Percentiles rank a stretch among this genome's conserved stretches.
Conservation (phyloP, 2,329 filamentous ascomycete genomes). For the Trichothecium roseum region DNA sequence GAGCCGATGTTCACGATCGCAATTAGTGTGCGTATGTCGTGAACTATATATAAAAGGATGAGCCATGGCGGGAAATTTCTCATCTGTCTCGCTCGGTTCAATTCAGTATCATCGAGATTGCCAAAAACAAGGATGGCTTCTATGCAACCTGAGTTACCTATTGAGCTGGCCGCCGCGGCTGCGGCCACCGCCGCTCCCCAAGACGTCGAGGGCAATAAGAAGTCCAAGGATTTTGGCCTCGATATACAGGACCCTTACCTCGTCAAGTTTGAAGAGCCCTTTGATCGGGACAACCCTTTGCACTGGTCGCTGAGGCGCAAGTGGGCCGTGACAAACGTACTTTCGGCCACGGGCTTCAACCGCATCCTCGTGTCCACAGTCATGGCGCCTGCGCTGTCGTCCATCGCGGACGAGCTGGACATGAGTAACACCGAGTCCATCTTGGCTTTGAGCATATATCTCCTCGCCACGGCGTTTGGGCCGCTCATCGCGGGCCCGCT, state of each 20-base stretch:
- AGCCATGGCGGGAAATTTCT: no score
- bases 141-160: no score
- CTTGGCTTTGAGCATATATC: constrained; percentile 33
- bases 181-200: neutral
- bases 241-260: constrained; percentile 13
- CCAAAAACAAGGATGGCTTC: no score
- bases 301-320: constrained; percentile 29
- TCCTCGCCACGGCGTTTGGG: constrained; percentile 31
- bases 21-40: no score
- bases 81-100: no score
- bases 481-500: constrained; percentile 31
- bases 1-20: no score
- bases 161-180: no score
- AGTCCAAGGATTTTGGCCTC: neutral
- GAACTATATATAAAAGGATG: no score
- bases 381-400: constrained; percentile 37
- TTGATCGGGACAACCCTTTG: constrained; percentile 24
- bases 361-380: constrained; percentile 41
- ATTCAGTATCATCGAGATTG: no score
- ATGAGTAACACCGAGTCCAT: constrained; percentile 37
- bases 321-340: constrained; percentile 37
- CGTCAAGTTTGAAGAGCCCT: constrained; percentile 13
- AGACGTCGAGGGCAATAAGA: no score
- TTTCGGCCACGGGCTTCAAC: constrained; percentile 39
- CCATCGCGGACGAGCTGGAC: constrained; percentile 38